Evolutionary conservation across 2,329 filamentous ascomycete species (phyloP).

Genomic region (Curvularia lunata): DNA sequence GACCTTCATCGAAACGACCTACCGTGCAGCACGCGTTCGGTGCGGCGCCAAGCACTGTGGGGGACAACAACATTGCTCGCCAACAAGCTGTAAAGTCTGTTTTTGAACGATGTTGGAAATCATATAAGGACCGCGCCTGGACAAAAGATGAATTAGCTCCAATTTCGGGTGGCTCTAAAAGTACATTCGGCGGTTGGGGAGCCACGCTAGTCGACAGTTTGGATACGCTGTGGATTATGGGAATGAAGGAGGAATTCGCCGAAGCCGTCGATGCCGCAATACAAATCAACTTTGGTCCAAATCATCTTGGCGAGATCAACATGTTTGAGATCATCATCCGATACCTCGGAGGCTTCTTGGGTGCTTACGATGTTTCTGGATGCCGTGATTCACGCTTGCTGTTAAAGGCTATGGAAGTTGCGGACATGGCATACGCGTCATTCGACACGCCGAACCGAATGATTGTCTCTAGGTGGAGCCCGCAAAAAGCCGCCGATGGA

Average conservation of each 20-base stretch:
- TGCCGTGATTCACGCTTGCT: slow-evolving; percentile 68
- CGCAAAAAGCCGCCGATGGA: slow-evolving; percentile 44
- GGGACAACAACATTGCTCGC: neutral
- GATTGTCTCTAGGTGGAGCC: slow-evolving; percentile 63
- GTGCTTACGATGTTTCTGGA: slow-evolving; percentile 84
- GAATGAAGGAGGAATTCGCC: slow-evolving; percentile 53
- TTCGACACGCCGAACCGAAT: slow-evolving; percentile 95
- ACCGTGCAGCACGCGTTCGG: neutral
- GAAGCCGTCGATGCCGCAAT: slow-evolving; percentile 52
- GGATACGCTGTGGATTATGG: slow-evolving; percentile 57
- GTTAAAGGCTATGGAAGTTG: slow-evolving; percentile 78
- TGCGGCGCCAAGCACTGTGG: neutral
- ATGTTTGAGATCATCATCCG: slow-evolving; percentile 66
- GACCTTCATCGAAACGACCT: neutral
- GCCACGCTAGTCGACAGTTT: slow-evolving; percentile 54
- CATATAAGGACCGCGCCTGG: slow-evolving; percentile 60
- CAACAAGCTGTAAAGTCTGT: neutral
- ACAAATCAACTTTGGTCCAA: slow-evolving; percentile 51
- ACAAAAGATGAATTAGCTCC: slow-evolving; percentile 56
- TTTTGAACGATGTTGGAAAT: slow-evolving; percentile 45
- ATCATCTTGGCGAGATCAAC: slow-evolving; percentile 50
- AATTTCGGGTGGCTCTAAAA: slow-evolving; percentile 45
- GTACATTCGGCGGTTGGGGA: slow-evolving; percentile 56
- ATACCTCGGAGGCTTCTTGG: slow-evolving; percentile 84
- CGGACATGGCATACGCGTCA: slow-evolving; percentile 77